These are phyloP conservation scores for Epicoccum sorghinum DNA, from an alignment of 2,329 filamentous ascomycete species.

Conservation along the genomic window DNA sequence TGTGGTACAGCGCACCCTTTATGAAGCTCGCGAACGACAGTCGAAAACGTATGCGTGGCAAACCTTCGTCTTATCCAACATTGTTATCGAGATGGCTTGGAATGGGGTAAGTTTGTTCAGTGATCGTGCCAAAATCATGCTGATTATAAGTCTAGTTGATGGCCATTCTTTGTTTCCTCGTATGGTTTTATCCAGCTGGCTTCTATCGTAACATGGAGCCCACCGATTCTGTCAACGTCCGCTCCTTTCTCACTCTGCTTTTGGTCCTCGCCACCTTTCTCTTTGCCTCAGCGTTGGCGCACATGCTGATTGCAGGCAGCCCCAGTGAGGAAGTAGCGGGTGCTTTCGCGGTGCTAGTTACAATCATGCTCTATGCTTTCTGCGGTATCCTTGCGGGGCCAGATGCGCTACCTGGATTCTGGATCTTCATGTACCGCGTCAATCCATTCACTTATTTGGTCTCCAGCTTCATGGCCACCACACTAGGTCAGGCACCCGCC, in stretches of 20 bases:
- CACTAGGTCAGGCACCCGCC: conserved; percentile 55
- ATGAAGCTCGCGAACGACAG: conserved; percentile 65
- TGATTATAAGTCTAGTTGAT: conserved; percentile 52
- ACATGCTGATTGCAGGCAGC: conserved; percentile 74
- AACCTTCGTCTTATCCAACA: conserved; percentile 72
- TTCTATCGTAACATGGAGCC: conserved; percentile 71
- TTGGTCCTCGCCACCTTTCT: conserved; percentile 66
- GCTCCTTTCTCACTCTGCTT: conserved; percentile 71
- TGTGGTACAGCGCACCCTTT: conserved; percentile 61
- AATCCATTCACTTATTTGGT: conserved; percentile 71
- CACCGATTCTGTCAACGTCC: conserved; percentile 62
- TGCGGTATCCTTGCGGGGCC: conserved; percentile 66
- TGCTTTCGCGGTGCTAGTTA: conserved; percentile 66
- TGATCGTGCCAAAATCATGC: background rate
- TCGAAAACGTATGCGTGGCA: conserved; percentile 77
- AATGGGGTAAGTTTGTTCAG: conserved; percentile 52
- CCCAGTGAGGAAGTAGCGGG: conserved; percentile 71
- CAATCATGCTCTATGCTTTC: conserved; percentile 53
- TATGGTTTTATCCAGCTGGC: conserved; percentile 69
- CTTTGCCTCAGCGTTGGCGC: conserved; percentile 70
- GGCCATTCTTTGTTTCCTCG: conserved; percentile 57
- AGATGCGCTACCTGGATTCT: conserved; percentile 68
- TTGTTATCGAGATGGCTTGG: conserved; percentile 69
- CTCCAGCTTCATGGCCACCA: conserved; percentile 61
- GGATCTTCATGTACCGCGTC: conserved; percentile 78